A percentile compares a stretch with the other conserved stretches of the same genome.
These are phyloP conservation scores for Yamadazyma atlantica DNA, from an alignment of 1,139 yeast genomes.

Conservation along the genomic window DNA sequence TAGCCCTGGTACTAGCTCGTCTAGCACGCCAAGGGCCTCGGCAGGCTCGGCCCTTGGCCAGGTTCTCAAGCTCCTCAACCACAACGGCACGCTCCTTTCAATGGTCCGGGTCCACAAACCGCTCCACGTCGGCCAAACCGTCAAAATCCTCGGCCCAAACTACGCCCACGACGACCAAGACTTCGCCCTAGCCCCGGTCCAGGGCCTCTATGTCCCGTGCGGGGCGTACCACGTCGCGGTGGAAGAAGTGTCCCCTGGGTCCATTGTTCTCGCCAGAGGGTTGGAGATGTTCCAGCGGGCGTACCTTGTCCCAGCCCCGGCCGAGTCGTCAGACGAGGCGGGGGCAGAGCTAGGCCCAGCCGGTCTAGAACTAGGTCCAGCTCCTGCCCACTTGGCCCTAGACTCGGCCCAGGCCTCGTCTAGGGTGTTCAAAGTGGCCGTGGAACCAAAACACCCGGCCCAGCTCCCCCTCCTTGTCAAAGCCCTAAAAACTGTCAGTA, in stretches of 20 bases:
- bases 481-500: conserved; percentile 62
- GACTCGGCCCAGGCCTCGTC: no score
- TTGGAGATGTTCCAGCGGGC: no score
- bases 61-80: no score
- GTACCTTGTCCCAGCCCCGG: no score
- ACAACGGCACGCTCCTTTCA: no score
- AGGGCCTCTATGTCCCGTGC: conserved; percentile 59
- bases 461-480: conserved; percentile 73
- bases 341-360: conserved; percentile 24
- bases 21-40: no score
- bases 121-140: no score
- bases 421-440: conserved; percentile 78
- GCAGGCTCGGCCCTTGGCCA: no score
- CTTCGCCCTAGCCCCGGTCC: conserved; percentile 43
- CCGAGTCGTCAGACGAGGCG: conserved; percentile 23
- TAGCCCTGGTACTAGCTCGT: no score
- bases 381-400: no score
- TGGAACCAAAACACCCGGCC: conserved; percentile 79
- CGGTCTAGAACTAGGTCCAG: conserved; percentile 16
- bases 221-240: conserved; percentile 70
- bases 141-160: conserved; percentile 60
- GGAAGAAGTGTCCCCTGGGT: conserved; percentile 58
- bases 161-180: conserved; percentile 55
- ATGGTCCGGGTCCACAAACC: no score
- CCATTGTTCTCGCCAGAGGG: conserved; percentile 67